Evolutionary conservation across 305 asterid genomes (phyloP).

Genomic region (Fraxinus baroniana): DNA sequence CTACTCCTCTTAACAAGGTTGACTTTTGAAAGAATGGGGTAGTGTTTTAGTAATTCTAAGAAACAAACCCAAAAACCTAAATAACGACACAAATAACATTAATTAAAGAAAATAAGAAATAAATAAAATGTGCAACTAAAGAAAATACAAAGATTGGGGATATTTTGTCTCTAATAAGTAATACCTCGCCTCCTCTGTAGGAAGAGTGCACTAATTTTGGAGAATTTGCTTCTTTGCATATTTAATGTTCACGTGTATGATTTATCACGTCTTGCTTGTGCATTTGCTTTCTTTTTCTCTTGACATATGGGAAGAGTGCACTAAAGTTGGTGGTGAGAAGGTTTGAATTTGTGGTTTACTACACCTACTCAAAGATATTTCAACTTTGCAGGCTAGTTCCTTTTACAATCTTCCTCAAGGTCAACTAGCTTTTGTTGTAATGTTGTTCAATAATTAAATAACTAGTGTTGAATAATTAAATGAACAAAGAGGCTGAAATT

Average conservation of each 20-base stretch:
- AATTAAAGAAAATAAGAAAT: neutral
- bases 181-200: neutral
- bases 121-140: too few relatives aligned
- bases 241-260: conserved; percentile 74
- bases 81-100: neutral
- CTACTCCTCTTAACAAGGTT: too few relatives aligned
- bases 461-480: too few relatives aligned
- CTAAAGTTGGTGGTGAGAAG: conserved; percentile 34
- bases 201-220: conserved; percentile 11
- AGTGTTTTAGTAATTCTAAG: too few relatives aligned
- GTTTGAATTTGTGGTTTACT: conserved; percentile 70
- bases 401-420: conserved; percentile 87
- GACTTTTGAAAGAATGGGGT: too few relatives aligned
- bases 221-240: conserved; percentile 40
- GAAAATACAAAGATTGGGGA: too few relatives aligned
- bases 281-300: neutral
- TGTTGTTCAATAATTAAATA: too few relatives aligned
- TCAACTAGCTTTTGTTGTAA: conserved; percentile 53
- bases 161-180: too few relatives aligned
- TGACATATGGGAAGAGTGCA: conserved; percentile 8
- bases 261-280: conserved; percentile 40
- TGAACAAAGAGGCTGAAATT: too few relatives aligned
- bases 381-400: conserved; percentile 68
- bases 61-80: neutral
- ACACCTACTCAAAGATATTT: conserved; percentile 67